Percentiles rank a stretch among this genome's conserved stretches.
Evolutionary conservation across 2,329 filamentous ascomycete species (phyloP).

Genomic region (Phyllosticta paracitricarpa): DNA sequence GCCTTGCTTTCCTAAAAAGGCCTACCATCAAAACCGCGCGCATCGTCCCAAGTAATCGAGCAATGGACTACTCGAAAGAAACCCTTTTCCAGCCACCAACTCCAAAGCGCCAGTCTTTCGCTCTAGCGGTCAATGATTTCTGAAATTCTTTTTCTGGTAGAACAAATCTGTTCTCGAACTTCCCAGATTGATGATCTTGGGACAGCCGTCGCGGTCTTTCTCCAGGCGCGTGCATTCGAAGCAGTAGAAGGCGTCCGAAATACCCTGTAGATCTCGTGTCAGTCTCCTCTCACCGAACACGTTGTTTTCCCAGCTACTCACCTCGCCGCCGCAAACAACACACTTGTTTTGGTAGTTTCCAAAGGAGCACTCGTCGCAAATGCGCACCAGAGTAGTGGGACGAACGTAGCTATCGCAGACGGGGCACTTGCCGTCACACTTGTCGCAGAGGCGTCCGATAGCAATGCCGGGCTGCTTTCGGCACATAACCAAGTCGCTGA

Average conservation of each 20-base stretch:
- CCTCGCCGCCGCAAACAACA: slow-evolving; percentile 91
- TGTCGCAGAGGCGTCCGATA: slow-evolving; percentile 97
- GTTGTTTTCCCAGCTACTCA: slow-evolving; percentile 11
- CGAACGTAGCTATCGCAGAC: slow-evolving; percentile 99
- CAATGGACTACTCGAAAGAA: neutral
- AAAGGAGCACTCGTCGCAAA: slow-evolving; percentile 99
- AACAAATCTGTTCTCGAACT: slow-evolving; percentile 89
- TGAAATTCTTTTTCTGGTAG: slow-evolving; percentile 63
- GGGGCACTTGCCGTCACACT: slow-evolving; percentile 98
- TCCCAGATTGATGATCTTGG: slow-evolving; percentile 98
- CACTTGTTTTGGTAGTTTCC: slow-evolving; percentile 99
- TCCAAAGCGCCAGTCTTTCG: neutral
- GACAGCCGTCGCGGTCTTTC: slow-evolving; percentile 94
- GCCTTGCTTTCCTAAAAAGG: neutral
- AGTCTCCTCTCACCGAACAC: neutral
- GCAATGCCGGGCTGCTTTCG: slow-evolving; percentile 96
- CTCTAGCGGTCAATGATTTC: slow-evolving; percentile 39
- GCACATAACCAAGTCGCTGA: slow-evolving; percentile 95
- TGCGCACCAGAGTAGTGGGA: slow-evolving; percentile 90
- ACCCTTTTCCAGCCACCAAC: neutral
- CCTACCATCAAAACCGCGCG: neutral
- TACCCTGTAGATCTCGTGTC: slow-evolving; percentile 48
- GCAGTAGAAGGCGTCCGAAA: slow-evolving; percentile 97
- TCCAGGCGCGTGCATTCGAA: slow-evolving; percentile 96
- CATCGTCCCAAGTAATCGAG: neutral